Percentiles rank a stretch among this genome's conserved stretches.
Conservation (phyloP, 2,329 filamentous ascomycete genomes). For the Neofusicoccum parvum region DNA sequence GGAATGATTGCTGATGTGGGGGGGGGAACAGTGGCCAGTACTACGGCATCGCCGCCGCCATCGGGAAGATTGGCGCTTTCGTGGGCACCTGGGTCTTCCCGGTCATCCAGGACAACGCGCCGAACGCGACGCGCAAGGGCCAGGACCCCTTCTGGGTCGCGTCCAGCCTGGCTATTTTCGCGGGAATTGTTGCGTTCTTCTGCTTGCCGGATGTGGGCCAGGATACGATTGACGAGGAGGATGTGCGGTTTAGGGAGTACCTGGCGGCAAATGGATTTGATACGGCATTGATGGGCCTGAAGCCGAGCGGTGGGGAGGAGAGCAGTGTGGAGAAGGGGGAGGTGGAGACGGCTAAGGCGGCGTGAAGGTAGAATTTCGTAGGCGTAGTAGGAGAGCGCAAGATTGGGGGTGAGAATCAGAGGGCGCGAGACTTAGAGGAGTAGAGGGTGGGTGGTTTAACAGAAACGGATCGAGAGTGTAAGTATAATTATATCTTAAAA, state of each 20-base stretch:
- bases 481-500: no score
- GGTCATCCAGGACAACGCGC: constrained; percentile 51
- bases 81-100: constrained; percentile 83
- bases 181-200: constrained; percentile 66
- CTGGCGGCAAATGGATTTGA: constrained; percentile 45
- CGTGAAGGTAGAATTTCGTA: no score
- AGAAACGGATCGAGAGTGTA: no score
- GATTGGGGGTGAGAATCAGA: no score
- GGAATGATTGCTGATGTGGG: no score
- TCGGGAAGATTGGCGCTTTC: constrained; percentile 80
- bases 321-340: not conserved
- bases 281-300: constrained; percentile 8
- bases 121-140: constrained; percentile 54
- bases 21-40: constrained; percentile 62
- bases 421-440: no score
- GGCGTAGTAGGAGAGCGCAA: no score
- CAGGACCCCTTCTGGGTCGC: constrained; percentile 93
- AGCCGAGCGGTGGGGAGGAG: not conserved
- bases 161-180: constrained; percentile 73
- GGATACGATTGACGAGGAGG: constrained; percentile 81
- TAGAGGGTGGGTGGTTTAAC: no score
- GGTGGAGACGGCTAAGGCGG: no score
- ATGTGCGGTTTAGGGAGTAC: constrained; percentile 73
- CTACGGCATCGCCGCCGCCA: constrained; percentile 70
- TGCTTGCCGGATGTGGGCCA: constrained; percentile 76